Evolutionary conservation across 2,329 filamentous ascomycete species (phyloP).

Genomic region (Aspergillus sclerotialis): DNA sequence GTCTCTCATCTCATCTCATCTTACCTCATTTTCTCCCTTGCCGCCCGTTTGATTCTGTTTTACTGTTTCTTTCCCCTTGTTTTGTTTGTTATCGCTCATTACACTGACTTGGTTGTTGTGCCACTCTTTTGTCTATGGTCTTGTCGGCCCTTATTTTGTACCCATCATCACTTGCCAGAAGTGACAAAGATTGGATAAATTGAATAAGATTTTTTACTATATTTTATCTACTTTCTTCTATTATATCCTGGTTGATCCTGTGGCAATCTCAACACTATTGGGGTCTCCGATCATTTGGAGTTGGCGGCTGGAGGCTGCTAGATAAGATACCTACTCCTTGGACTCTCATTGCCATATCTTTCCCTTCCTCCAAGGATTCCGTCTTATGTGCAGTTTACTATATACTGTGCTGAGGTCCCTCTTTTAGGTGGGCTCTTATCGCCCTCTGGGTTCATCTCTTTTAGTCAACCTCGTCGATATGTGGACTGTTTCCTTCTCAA

Average conservation of each 20-base stretch:
- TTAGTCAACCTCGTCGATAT: constrained; percentile 10
- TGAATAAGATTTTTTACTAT: background rate
- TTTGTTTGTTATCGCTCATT: no score
- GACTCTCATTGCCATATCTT: no score
- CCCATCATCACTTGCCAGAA: background rate
- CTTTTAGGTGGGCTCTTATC: constrained; percentile 2
- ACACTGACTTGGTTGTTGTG: no score
- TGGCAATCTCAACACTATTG: no score
- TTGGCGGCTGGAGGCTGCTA: no score
- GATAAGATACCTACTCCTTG: no score
- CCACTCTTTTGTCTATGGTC: background rate
- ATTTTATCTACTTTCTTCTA: constrained; percentile 7
- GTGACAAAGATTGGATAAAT: no score
- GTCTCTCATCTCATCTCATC: background rate
- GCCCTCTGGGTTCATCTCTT: background rate
- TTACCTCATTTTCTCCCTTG: background rate
- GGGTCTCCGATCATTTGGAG: no score
- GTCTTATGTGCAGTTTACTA: background rate
- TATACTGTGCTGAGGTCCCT: background rate
- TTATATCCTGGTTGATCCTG: constrained; percentile 24
- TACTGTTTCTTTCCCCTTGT: no score
- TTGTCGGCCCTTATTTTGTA: background rate
- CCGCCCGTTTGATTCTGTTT: no score
- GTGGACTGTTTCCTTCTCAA: constrained; percentile 15
- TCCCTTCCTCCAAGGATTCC: background rate